A percentile compares a stretch with the other conserved stretches of the same genome.
phyloP scores from a whole-genome alignment of 345 rosid genomes.

The Bruguiera sexangula region DNA sequence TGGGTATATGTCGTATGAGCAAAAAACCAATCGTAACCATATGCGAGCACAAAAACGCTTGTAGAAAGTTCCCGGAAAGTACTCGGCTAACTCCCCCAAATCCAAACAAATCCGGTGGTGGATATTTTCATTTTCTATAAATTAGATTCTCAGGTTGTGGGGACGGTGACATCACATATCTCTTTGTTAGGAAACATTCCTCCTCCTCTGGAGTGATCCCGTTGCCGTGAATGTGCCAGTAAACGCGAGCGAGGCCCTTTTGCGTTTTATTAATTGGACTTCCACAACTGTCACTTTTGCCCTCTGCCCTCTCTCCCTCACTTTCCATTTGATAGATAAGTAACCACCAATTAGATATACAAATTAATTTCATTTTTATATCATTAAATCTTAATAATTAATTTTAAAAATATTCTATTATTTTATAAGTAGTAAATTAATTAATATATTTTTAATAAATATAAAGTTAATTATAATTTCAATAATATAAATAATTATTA shows the following conservation, averaged over 20 bases:
- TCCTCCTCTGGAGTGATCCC: constrained; percentile 11
- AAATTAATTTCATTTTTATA: no score
- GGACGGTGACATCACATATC: constrained; percentile 43
- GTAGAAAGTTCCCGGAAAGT: background rate
- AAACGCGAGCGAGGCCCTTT: constrained; percentile 35
- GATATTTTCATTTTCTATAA: background rate
- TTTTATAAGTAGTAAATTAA: no score
- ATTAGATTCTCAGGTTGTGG: background rate
- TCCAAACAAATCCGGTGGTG: background rate
- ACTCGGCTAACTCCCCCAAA: background rate
- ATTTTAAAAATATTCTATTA: no score
- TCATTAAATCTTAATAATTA: no score
- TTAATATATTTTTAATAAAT: no score
- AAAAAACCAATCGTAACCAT: background rate
- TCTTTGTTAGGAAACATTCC: constrained; percentile 28
- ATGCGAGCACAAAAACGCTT: background rate
- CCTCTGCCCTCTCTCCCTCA: no score
- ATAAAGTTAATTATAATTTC: no score
- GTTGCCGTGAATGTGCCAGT: constrained; percentile 26
- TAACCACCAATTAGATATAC: no score
- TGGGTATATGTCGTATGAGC: constrained; percentile 4
- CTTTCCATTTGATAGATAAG: no score
- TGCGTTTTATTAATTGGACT: background rate
- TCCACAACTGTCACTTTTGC: no score
- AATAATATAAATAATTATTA: no score